Percentiles rank a stretch among this genome's conserved stretches.
Conservation (phyloP, 1,284 basidiomycete genomes). For the Cryptococcus sp. region DNA sequence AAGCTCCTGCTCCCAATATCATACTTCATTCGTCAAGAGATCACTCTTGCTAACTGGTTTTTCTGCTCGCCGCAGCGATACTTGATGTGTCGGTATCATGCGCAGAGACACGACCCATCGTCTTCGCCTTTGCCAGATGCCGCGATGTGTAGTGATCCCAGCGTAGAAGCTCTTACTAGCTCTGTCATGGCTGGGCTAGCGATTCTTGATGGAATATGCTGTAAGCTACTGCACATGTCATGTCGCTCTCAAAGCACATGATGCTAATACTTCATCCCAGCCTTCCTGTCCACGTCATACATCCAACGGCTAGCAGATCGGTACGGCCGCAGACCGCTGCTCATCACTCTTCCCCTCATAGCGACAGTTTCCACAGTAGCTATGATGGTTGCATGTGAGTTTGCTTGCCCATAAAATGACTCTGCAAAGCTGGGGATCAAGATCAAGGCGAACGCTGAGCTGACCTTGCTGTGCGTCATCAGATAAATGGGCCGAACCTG, state of each 20-base stretch:
- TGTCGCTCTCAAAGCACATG: neutral
- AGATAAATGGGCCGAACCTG: constrained; percentile 9
- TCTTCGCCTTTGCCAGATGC: constrained; percentile 18
- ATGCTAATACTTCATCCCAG: constrained; percentile 10
- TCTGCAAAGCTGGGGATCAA: no score
- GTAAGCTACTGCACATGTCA: constrained; percentile 17
- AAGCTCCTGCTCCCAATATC: no score
- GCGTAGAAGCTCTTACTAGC: constrained; percentile 33
- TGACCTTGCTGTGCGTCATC: constrained; percentile 6
- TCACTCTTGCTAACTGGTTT: no score
- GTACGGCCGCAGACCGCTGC: constrained; percentile 30
- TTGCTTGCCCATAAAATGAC: neutral
- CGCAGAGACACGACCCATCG: constrained; percentile 7
- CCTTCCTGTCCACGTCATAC: constrained; percentile 36
- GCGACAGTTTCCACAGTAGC: constrained; percentile 34
- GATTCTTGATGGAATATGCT: constrained; percentile 34
- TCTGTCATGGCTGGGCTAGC: constrained; percentile 35
- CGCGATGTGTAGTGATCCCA: constrained; percentile 23
- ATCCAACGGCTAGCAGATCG: constrained; percentile 36
- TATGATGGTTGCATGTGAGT: constrained; percentile 36
- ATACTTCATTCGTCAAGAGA: neutral
- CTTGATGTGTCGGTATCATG: constrained; percentile 32
- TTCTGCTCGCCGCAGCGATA: constrained; percentile 18
- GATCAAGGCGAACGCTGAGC: neutral
- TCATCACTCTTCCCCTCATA: constrained; percentile 31